Evolutionary conservation across 192 early-diverging fungal genomes (phyloP), one percentile per base, ranked within the genome.

Genomic region (Phlyctochytrium bullatum): DNA sequence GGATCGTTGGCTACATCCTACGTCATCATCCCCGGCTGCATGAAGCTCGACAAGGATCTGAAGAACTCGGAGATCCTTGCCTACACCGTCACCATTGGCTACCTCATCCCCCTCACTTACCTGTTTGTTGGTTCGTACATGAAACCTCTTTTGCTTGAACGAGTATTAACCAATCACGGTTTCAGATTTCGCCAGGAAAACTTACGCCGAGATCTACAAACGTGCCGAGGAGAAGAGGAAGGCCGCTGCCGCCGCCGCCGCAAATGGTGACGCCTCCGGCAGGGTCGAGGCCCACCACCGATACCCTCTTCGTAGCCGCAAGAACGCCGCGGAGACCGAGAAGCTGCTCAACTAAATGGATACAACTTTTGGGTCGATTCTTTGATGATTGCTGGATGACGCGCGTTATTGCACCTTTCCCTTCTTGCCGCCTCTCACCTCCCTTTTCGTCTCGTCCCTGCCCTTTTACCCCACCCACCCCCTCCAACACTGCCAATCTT

Each of bases 91-190:
- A 86, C 88, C 64, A 78, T 87, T 20, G 78, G 69, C 29, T 92
- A 94, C 67, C 78, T 94, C 29, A 72, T 88, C 20, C 89, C 91
- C 20, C 80, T 94, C 27, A 90, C 85, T 60, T 85, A 84, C 53
- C 78, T 94, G 64, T 94, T 94, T 79, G 81, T 89, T 2, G 54
- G 54, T 57, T 6, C 10, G 54, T 27, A 28, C 6, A n/a, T n/a
- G n/a, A n/a, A n/a, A n/a, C n/a, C n/a, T n/a, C n/a, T n/a, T n/a
- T n/a, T n/a, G n/a, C n/a, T n/a, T n/a, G n/a, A n/a, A n/a, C n/a
- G n/a, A n/a, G n/a, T n/a, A n/a, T n/a, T n/a, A n/a, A n/a, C n/a
- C n/a, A n/a, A n/a, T n/a, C n/a, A n/a, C n/a, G n/a, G n/a, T n/a
- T n/a, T n/a, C 12, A 57, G 86, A 90, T 47, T 94, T 94, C 77